A percentile compares a stretch with the other conserved stretches of the same genome.
phyloP scores from a whole-genome alignment of 1,284 basidiomycete species.

The Tausonia pullulans region DNA sequence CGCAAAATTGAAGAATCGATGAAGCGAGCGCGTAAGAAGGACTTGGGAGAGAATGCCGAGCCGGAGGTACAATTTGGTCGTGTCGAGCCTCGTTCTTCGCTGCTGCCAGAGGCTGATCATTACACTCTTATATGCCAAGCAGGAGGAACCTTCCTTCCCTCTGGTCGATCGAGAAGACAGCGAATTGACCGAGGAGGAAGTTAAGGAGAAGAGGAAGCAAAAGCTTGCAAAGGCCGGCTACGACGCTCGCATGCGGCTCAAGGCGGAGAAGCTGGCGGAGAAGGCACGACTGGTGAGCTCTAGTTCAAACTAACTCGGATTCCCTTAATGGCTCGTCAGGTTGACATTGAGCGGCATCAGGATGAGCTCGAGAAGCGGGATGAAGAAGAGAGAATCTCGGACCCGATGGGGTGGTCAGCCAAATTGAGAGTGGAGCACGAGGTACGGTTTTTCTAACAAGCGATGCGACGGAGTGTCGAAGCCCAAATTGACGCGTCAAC shows the following conservation, averaged over 20 bases:
- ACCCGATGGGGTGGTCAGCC: constrained; percentile 59
- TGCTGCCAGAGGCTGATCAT: neutral
- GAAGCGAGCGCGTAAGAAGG: constrained; percentile 54
- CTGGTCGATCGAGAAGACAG: constrained; percentile 83
- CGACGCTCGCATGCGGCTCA: constrained; percentile 75
- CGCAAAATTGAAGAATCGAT: constrained; percentile 64
- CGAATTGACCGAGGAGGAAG: constrained; percentile 81
- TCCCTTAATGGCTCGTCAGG: neutral
- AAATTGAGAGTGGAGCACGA: constrained; percentile 65
- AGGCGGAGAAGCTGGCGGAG: constrained; percentile 81
- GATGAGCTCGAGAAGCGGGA: constrained; percentile 63
- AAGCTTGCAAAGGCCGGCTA: constrained; percentile 87
- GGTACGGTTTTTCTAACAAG: constrained; percentile 37
- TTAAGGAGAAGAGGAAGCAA: constrained; percentile 94
- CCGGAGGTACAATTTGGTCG: constrained; percentile 29
- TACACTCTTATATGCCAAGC: constrained; percentile 16
- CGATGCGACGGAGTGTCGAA: neutral
- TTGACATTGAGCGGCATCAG: constrained; percentile 26
- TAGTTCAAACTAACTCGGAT: too few species aligned
- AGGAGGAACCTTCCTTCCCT: constrained; percentile 78
- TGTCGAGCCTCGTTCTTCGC: neutral
- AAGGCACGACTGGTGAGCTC: constrained; percentile 44
- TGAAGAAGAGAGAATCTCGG: constrained; percentile 60
- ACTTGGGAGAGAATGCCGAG: constrained; percentile 52
- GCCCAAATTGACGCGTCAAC: too few species aligned